Conservation (phyloP, 768 basidiomycete genomes). For the Pulveroboletus sp. region DNA sequence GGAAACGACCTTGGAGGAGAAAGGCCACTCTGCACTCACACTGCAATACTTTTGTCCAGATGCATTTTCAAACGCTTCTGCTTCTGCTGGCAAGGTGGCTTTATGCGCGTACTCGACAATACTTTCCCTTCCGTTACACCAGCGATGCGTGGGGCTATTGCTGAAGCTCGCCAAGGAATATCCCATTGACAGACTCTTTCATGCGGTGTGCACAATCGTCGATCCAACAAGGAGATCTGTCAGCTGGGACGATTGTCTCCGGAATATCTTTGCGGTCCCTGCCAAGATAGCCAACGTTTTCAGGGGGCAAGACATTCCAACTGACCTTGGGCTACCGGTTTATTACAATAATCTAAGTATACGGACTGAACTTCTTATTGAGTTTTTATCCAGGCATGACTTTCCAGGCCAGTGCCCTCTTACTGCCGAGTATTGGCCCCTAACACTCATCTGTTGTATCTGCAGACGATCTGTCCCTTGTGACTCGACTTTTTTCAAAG, state of each 20-base stretch:
- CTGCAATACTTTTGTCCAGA: constrained; percentile 78
- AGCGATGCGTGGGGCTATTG: constrained; percentile 52
- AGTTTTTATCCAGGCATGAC: constrained; percentile 37
- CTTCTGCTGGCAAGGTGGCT: constrained; percentile 51
- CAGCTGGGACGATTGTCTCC: constrained; percentile 77
- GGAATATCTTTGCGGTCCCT: constrained; percentile 63
- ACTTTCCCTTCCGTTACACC: constrained; percentile 45
- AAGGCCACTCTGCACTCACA: constrained; percentile 43
- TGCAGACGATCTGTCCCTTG: constrained; percentile 32
- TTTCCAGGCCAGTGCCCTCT: constrained; percentile 40
- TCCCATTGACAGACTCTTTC: constrained; percentile 65
- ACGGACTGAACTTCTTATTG: constrained; percentile 52
- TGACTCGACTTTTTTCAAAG: constrained; percentile 60
- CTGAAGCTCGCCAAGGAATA: constrained; percentile 57
- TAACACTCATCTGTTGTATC: constrained; percentile 28
- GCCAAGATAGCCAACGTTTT: constrained; percentile 76
- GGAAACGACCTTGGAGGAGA: constrained; percentile 52
- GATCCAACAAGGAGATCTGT: constrained; percentile 30
- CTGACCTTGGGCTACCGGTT: constrained; percentile 48
- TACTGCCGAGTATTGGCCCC: not conserved
- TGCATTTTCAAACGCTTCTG: constrained; percentile 48
- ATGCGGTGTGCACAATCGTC: constrained; percentile 41
- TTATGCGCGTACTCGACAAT: constrained; percentile 65
- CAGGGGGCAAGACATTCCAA: constrained; percentile 44
- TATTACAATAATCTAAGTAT: constrained; percentile 56